Evolutionary conservation across 139 green algal species (phyloP).

Genomic region (Chlorokybus atmophyticus): DNA sequence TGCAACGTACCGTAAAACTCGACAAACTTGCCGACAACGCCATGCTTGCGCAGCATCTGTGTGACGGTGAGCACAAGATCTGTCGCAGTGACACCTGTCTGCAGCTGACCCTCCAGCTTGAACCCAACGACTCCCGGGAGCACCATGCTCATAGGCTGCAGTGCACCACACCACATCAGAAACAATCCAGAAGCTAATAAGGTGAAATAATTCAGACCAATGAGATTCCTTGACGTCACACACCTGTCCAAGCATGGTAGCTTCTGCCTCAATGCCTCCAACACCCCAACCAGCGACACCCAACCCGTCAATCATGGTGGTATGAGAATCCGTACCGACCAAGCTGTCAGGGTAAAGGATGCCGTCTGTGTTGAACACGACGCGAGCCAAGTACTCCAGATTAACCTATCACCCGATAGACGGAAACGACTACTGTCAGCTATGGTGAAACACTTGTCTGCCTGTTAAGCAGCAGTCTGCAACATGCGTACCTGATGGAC

Average conservation of each 20-base stretch:
- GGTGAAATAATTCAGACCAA: not conserved
- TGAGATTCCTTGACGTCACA: not conserved
- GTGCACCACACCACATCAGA: not conserved
- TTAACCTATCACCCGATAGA: too few species aligned
- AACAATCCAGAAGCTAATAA: not conserved
- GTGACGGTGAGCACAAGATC: conserved; percentile 29
- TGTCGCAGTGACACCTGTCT: conserved; percentile 19
- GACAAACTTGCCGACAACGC: conserved; percentile 33
- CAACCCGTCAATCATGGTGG: conserved; percentile 37
- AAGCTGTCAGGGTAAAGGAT: conserved; percentile 31
- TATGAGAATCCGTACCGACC: conserved; percentile 35
- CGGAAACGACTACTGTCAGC: too few species aligned
- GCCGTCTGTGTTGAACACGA: conserved; percentile 28
- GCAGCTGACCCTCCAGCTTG: conserved; percentile 20
- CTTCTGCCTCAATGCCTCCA: conserved; percentile 35
- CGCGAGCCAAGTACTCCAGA: conserved; percentile 35
- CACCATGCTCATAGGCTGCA: conserved; percentile 31
- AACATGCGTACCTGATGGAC: conserved; percentile 27
- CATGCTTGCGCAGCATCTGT: conserved; percentile 27
- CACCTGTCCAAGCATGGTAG: conserved; percentile 34
- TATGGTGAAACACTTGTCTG: too few species aligned
- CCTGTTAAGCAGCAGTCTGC: too few species aligned
- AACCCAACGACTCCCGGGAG: conserved; percentile 27
- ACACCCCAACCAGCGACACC: conserved; percentile 34
- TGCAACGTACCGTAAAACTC: conserved; percentile 26